A percentile compares a stretch with the other conserved stretches of the same genome.
Evolutionary conservation across 108 stramenopile species (phyloP).

Genomic region (Discostella stelligeroides): DNA sequence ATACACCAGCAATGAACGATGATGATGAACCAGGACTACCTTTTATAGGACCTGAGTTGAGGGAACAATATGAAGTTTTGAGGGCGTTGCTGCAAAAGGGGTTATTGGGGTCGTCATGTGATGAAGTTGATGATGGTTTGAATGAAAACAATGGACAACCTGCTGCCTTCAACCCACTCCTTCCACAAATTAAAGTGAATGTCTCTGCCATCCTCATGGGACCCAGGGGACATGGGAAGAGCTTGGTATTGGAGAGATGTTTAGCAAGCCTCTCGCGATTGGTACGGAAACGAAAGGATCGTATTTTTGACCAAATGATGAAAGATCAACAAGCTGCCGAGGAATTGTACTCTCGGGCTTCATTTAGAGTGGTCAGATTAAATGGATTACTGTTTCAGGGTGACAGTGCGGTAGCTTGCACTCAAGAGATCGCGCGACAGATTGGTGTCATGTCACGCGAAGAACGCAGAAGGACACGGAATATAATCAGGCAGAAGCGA

Average conservation of each 20-base stretch:
- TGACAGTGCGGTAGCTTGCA: constrained; percentile 60
- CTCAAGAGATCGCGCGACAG: constrained; percentile 81
- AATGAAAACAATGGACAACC: background rate
- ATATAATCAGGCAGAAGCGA: constrained; percentile 1
- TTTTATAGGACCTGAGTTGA: constrained; percentile 43
- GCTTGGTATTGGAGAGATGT: constrained; percentile 68
- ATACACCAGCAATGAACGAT: background rate
- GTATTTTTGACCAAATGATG: constrained; percentile 6
- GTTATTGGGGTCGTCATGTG: constrained; percentile 27
- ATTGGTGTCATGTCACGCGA: constrained; percentile 61
- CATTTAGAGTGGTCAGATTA: constrained; percentile 68
- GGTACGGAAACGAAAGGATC: constrained; percentile 27
- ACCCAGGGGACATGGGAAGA: constrained; percentile 74
- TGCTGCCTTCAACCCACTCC: background rate
- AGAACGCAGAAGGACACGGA: constrained; percentile 18
- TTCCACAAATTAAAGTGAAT: constrained; percentile 41
- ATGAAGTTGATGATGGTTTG: constrained; percentile 1
- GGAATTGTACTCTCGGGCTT: constrained; percentile 5
- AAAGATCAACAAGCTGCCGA: background rate
- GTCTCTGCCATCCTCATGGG: constrained; percentile 79
- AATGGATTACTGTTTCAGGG: constrained; percentile 77
- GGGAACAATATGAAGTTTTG: constrained; percentile 35
- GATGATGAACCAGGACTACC: constrained; percentile 24
- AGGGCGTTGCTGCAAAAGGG: constrained; percentile 24
- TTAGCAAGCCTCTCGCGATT: constrained; percentile 49